These are phyloP conservation scores for Metarhizium humberi DNA, from an alignment of 2,329 filamentous ascomycete species.

Conservation along the genomic window DNA sequence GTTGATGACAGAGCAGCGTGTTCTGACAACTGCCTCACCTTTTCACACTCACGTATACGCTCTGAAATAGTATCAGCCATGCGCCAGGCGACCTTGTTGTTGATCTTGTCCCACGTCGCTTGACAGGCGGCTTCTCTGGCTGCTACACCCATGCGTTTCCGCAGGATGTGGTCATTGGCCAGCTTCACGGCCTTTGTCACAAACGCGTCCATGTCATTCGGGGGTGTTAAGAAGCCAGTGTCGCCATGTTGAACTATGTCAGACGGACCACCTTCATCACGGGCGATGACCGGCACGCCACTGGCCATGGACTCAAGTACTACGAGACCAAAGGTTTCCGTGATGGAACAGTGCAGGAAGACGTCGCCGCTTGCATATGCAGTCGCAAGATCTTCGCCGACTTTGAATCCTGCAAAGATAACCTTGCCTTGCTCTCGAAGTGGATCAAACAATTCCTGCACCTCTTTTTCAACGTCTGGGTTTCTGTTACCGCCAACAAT, in stretches of 20 bases:
- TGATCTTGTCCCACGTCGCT: slow-evolving; percentile 64
- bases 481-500: slow-evolving; percentile 63
- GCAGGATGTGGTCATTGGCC: slow-evolving; percentile 32
- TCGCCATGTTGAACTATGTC: slow-evolving; percentile 53
- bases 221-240: slow-evolving; percentile 52
- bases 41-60: slow-evolving; percentile 22
- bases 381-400: slow-evolving; percentile 51
- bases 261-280: slow-evolving; percentile 60
- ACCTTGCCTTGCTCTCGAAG: slow-evolving; percentile 42
- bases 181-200: slow-evolving; percentile 43
- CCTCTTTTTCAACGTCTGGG: slow-evolving; percentile 48
- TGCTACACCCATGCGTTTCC: slow-evolving; percentile 33
- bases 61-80: slow-evolving; percentile 46
- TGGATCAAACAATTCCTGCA: slow-evolving; percentile 48
- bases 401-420: slow-evolving; percentile 57
- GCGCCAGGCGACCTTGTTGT: slow-evolving; percentile 58
- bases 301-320: slow-evolving; percentile 65
- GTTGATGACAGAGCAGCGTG: slow-evolving; percentile 10
- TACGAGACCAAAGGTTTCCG: slow-evolving; percentile 63
- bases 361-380: slow-evolving; percentile 59
- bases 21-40: slow-evolving; percentile 8
- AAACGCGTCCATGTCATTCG: slow-evolving; percentile 50
- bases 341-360: slow-evolving; percentile 64
- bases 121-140: slow-evolving; percentile 49
- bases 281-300: slow-evolving; percentile 58